phyloP scores from a whole-genome alignment of 2,329 filamentous ascomycete species.

The Cercospora brassicicola region DNA sequence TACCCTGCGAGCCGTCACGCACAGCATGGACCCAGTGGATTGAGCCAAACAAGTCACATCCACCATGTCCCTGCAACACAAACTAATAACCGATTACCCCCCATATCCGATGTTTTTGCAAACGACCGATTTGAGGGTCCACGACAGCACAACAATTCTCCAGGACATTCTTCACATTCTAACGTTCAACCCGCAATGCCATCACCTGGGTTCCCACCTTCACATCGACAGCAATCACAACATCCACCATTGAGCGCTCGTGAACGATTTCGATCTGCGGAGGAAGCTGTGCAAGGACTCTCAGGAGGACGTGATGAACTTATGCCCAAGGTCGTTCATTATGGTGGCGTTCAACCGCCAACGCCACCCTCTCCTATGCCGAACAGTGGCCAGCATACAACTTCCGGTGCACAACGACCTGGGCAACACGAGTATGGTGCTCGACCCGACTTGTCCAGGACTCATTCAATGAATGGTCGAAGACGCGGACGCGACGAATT shows the following conservation, averaged over 20 bases:
- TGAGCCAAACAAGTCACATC: conserved; percentile 83
- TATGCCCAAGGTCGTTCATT: conserved; percentile 90
- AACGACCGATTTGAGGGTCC: conserved; percentile 63
- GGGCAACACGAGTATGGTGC: conserved; percentile 39
- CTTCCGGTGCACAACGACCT: conserved; percentile 23
- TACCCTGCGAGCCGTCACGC: conserved; percentile 40
- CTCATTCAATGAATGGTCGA: conserved; percentile 61
- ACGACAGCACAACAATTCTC: conserved; percentile 52
- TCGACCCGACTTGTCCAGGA: conserved; percentile 36
- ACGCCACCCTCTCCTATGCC: conserved; percentile 80
- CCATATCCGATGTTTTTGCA: conserved; percentile 91
- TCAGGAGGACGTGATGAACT: conserved; percentile 90
- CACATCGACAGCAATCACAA: conserved; percentile 37
- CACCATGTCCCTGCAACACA: conserved; percentile 85
- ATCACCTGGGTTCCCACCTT: conserved; percentile 72
- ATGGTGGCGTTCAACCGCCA: conserved; percentile 88
- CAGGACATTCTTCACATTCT: conserved; percentile 63
- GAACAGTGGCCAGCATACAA: conserved; percentile 27
- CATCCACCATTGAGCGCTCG: conserved; percentile 58
- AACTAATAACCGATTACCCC: conserved; percentile 86
- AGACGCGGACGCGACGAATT: conserved; percentile 85
- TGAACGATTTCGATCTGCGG: conserved; percentile 84
- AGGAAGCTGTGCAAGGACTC: conserved; percentile 88
- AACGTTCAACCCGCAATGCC: conserved; percentile 68
- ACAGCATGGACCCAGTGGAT: conserved; percentile 77